A percentile compares a stretch with the other conserved stretches of the same genome.
These are phyloP conservation scores for Colletotrichum tropicale DNA, from an alignment of 2,329 filamentous ascomycete genomes.

Conservation along the genomic window DNA sequence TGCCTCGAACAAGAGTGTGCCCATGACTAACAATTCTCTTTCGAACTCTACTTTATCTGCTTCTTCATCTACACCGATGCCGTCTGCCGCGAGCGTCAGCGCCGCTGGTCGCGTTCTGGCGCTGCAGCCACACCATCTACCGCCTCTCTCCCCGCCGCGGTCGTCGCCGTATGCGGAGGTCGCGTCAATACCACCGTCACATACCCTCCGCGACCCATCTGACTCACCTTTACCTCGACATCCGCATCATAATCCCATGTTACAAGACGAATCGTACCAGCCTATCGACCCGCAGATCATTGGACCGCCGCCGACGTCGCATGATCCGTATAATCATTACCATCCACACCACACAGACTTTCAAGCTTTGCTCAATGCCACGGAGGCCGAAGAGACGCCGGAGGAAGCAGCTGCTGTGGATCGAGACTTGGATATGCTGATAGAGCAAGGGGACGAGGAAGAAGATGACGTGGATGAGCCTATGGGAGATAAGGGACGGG, in stretches of 20 bases:
- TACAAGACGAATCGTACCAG: slow-evolving; percentile 45
- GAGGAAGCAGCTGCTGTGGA: slow-evolving; percentile 46
- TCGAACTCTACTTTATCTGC: background rate
- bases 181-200: slow-evolving; percentile 44
- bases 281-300: slow-evolving; percentile 68
- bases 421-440: slow-evolving; percentile 56
- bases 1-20: background rate
- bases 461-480: slow-evolving; percentile 36
- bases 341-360: slow-evolving; percentile 48
- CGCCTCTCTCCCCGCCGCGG: slow-evolving; percentile 26
- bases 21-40: background rate
- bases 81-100: slow-evolving; percentile 13
- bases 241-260: slow-evolving; percentile 37
- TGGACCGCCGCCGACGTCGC: slow-evolving; percentile 37
- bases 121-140: slow-evolving; percentile 26
- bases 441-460: slow-evolving; percentile 51
- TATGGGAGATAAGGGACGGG: slow-evolving; percentile 15
- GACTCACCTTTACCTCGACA: slow-evolving; percentile 27
- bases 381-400: slow-evolving; percentile 38
- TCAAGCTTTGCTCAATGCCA: slow-evolving; percentile 57
- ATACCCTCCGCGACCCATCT: slow-evolving; percentile 34
- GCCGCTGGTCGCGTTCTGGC: slow-evolving; percentile 14
- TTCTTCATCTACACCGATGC: background rate
- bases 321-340: slow-evolving; percentile 45
- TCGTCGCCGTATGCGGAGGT: slow-evolving; percentile 53